Percentiles rank a stretch among this genome's conserved stretches.
Evolutionary conservation across 2,329 filamentous ascomycete genomes (phyloP).

Genomic region (Ramularia endophylla): DNA sequence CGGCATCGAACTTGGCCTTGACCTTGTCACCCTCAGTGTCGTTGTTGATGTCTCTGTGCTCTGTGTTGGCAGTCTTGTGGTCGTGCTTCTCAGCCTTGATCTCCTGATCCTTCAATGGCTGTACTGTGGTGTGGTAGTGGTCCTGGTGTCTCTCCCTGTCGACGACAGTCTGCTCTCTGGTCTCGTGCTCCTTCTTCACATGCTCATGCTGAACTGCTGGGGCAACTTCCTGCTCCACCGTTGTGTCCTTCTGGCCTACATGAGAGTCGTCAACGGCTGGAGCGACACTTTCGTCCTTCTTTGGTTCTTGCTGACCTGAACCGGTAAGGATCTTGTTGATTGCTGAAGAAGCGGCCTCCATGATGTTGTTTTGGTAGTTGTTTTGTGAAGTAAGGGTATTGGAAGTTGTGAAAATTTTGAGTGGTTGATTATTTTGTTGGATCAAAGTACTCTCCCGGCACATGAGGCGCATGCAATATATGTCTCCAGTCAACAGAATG

Average conservation of each 20-base stretch:
- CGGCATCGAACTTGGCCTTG: constrained; percentile 17
- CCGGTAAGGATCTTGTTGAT: constrained; percentile 9
- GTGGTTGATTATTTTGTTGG: too few species aligned
- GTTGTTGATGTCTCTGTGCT: constrained; percentile 18
- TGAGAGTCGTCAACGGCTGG: not conserved
- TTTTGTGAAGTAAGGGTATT: too few species aligned
- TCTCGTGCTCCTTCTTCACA: constrained; percentile 10
- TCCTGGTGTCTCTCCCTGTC: constrained; percentile 11
- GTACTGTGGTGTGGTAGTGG: constrained; percentile 27
- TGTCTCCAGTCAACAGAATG: too few species aligned
- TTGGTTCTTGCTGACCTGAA: not conserved
- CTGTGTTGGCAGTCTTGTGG: constrained; percentile 14
- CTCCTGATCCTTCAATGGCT: constrained; percentile 20
- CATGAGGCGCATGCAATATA: too few species aligned
- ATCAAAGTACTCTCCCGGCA: too few species aligned
- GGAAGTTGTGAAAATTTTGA: too few species aligned
- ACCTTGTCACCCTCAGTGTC: constrained; percentile 15
- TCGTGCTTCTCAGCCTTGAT: constrained; percentile 16
- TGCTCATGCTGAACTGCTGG: constrained; percentile 20
- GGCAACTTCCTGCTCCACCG: constrained; percentile 16
- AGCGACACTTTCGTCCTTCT: not conserved
- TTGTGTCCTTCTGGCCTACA: constrained; percentile 14
- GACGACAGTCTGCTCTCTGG: constrained; percentile 12
- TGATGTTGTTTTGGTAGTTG: not conserved
- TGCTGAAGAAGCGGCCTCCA: constrained; percentile 10